Base-by-base conservation (phyloP, 2,329 filamentous ascomycete species). In the Chaetomium olivaceum region DNA sequence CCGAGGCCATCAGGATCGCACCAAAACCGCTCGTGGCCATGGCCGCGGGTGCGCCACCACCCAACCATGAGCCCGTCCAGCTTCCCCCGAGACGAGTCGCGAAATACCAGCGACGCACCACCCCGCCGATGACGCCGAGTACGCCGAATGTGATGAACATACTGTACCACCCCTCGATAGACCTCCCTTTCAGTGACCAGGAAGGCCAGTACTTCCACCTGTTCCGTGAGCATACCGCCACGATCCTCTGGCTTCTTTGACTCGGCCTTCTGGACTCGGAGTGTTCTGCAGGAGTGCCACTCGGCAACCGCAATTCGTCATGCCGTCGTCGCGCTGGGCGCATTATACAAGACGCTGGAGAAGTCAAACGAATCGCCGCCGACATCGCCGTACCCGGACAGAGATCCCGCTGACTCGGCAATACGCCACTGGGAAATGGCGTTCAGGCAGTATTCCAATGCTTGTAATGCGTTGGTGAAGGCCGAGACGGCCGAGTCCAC, bases 211-310 rank as follows among this genome's bases (percentile, higher is more conserved):
- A 89, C 70, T 89, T 89, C 71, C 82, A 87, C 64, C 76, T 89
- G 14, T 89, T 90, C 71, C 82, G 83, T 51, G 79, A 82, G 29
- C 85, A 85, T 52, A 89, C 88, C 0, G 85, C 87, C 1, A 78
- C 56, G 86, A 89, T 71, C 77, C 7, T 89, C 87, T 0, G 87
- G 88, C 14, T 90, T 87, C 73, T 90, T 90, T 67, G 85, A 89
- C 72, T 85, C 83, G 23, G 80, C 82, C 1, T 90, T 90, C 72
- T 91, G 88, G 88, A 87, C 82, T 0, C 80, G 82, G 52, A 82
- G 83, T 39, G 87, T 90, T 1, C 74, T 90, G 11, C 85, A 87
- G 70, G 86, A 87, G 73, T 89, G 86, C 61, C 86, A 90, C 69
- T 80, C 81, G 0, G 85, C 89, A 71, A 78, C 82, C 14, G 82